phyloP scores from a whole-genome alignment of 495 filamentous ascomycete species.

The Paragyromitra xinjiangensis region DNA sequence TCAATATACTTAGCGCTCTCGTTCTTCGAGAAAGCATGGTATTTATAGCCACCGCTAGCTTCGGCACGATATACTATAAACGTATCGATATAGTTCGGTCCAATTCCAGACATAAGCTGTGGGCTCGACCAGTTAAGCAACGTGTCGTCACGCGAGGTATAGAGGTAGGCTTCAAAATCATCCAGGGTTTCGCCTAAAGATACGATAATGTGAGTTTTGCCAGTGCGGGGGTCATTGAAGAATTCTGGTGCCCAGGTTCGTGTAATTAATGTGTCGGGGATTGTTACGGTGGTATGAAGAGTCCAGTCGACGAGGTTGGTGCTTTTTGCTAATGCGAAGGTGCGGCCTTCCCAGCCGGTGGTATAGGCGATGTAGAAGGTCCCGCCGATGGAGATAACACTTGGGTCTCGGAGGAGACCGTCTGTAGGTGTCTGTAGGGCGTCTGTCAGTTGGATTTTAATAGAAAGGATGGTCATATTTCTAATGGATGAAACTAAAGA shows the following conservation, averaged over 20 bases:
- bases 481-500: neutral
- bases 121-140: constrained; percentile 28
- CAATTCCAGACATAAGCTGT: constrained; percentile 33
- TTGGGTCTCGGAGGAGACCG: constrained; percentile 48
- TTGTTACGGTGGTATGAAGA: constrained; percentile 32
- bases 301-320: constrained; percentile 40
- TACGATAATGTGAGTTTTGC: constrained; percentile 42
- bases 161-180: constrained; percentile 41
- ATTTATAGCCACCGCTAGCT: neutral
- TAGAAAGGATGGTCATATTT: neutral
- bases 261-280: constrained; percentile 17
- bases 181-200: constrained; percentile 30
- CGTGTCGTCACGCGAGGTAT: constrained; percentile 38
- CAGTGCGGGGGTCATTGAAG: constrained; percentile 41
- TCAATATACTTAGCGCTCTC: constrained; percentile 48
- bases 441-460: neutral
- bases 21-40: constrained; percentile 51
- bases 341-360: constrained; percentile 42
- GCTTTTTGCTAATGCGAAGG: constrained; percentile 39
- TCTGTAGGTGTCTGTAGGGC: constrained; percentile 13
- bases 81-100: constrained; percentile 51
- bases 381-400: constrained; percentile 15
- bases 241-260: constrained; percentile 50
- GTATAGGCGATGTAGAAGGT: constrained; percentile 45
- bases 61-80: constrained; percentile 28